Evolutionary conservation across 2,329 filamentous ascomycete genomes (phyloP).

Genomic region (Fusarium zealandicum): DNA sequence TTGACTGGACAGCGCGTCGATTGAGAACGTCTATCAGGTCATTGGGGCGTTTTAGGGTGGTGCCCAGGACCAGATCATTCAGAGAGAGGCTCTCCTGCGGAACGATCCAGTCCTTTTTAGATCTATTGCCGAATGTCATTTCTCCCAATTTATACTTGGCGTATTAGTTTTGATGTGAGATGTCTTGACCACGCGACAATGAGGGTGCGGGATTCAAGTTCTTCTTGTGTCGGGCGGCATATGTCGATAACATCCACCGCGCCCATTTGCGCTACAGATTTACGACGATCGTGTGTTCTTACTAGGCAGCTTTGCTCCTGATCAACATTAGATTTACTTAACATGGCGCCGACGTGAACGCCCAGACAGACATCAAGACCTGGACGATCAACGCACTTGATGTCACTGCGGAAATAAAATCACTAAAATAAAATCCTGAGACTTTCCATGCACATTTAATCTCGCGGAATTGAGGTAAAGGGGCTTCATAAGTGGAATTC

Average conservation of each 20-base stretch:
- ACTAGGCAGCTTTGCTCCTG: no score
- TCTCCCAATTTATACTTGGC: background rate
- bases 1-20: constrained; percentile 5
- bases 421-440: background rate
- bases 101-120: constrained; percentile 26
- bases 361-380: constrained; percentile 8
- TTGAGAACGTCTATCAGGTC: constrained; percentile 26
- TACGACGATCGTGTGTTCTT: constrained; percentile 1
- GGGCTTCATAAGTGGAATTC: constrained; percentile 11
- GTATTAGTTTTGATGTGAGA: background rate
- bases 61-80: constrained; percentile 18
- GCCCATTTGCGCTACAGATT: no score
- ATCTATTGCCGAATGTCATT: constrained; percentile 19
- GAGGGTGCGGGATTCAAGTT: no score
- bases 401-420: constrained; percentile 7
- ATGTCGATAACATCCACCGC: no score
- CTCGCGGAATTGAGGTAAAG: background rate
- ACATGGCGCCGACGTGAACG: constrained; percentile 15
- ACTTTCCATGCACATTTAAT: constrained; percentile 12
- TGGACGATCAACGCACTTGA: constrained; percentile 6
- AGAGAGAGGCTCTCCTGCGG: constrained; percentile 19
- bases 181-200: background rate
- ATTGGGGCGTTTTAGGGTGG: constrained; percentile 18
- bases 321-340: constrained; percentile 8
- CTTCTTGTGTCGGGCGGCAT: no score